A percentile compares a stretch with the other conserved stretches of the same genome.
phyloP scores from a whole-genome alignment of 2,329 filamentous ascomycete genomes.

The Pseudocercospora eumusae region DNA sequence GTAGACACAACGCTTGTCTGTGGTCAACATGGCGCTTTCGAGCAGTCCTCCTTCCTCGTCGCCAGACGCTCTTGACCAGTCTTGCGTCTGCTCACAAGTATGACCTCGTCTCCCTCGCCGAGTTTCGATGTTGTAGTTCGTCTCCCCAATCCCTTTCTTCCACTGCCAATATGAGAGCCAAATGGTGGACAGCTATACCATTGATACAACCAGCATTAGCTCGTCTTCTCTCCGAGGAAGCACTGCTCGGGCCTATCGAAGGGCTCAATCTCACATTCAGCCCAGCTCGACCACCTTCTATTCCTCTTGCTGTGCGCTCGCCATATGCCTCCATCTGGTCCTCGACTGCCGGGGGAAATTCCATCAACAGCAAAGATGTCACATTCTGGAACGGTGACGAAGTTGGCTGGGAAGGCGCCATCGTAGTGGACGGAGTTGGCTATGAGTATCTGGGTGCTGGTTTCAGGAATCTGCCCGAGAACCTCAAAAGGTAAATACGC shows the following conservation, averaged over 20 bases:
- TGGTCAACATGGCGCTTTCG: neutral
- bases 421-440: constrained; percentile 13
- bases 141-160: neutral
- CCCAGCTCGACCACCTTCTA: constrained; percentile 65
- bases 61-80: neutral
- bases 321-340: constrained; percentile 72
- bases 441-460: constrained; percentile 18
- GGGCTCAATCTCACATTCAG: constrained; percentile 50
- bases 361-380: constrained; percentile 11
- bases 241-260: neutral
- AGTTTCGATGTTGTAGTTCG: neutral
- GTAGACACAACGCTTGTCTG: neutral
- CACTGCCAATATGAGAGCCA: neutral
- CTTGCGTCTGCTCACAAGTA: neutral
- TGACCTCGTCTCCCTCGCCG: neutral
- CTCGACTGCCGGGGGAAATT: neutral
- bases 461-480: neutral
- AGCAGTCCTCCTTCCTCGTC: neutral
- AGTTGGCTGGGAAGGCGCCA: constrained; percentile 21
- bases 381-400: constrained; percentile 12
- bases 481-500: neutral
- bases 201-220: constrained; percentile 4
- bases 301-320: constrained; percentile 71
- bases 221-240: neutral
- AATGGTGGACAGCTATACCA: neutral